Conservation (phyloP, 129 eudicot genomes). For the Logfia minima region DNA sequence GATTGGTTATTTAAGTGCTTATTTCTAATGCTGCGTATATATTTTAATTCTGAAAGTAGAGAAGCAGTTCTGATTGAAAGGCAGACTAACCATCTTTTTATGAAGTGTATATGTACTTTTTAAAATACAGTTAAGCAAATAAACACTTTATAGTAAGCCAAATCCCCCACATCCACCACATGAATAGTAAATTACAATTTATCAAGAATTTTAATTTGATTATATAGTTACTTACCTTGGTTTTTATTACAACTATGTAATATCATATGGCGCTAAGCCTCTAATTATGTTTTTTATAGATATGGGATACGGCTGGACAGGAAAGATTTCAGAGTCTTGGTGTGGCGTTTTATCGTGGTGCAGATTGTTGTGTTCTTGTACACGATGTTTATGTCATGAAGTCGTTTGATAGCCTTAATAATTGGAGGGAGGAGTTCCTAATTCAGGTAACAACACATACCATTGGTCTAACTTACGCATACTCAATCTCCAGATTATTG, state of each 20-base stretch:
- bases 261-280: background rate
- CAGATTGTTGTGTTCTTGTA: conserved; percentile 59
- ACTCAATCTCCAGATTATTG: background rate
- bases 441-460: conserved; percentile 7
- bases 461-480: background rate
- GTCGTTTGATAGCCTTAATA: conserved; percentile 54
- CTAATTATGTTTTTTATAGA: conserved; percentile 26
- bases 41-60: too few relatives aligned
- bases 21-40: too few relatives aligned
- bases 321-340: conserved; percentile 17
- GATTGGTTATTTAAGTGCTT: too few relatives aligned
- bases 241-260: background rate
- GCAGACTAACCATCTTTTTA: too few relatives aligned
- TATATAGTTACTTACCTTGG: too few relatives aligned
- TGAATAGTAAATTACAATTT: too few relatives aligned
- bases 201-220: background rate
- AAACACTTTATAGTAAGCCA: too few relatives aligned
- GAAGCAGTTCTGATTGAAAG: too few relatives aligned
- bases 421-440: conserved; percentile 59
- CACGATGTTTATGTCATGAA: conserved; percentile 60
- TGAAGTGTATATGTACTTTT: too few relatives aligned
- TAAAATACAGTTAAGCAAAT: too few relatives aligned
- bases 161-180: too few relatives aligned
- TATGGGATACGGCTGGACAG: conserved; percentile 52
- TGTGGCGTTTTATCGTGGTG: conserved; percentile 62